phyloP scores from a whole-genome alignment of 2,329 filamentous ascomycete species.

The Anthostomella pinea region DNA sequence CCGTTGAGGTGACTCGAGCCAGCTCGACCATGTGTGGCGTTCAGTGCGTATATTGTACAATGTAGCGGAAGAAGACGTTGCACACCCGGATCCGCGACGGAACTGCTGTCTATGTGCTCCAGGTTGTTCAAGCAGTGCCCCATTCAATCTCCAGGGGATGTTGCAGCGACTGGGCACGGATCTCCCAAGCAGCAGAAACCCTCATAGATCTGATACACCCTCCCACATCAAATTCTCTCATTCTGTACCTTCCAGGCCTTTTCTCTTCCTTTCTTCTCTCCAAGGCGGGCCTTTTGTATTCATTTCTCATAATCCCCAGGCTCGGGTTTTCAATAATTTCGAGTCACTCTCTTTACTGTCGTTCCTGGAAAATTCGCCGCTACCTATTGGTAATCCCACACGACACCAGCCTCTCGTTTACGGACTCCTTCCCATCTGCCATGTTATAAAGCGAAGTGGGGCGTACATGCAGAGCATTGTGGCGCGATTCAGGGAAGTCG shows the following conservation, averaged over 20 bases:
- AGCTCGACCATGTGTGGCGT: too few relatives aligned
- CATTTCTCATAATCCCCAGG: conserved; percentile 20
- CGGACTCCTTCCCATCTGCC: conserved; percentile 14
- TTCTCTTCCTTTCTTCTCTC: conserved; percentile 13
- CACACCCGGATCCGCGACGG: background rate
- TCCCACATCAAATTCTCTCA: conserved; percentile 17
- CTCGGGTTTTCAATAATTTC: conserved; percentile 16
- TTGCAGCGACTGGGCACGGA: conserved; percentile 17
- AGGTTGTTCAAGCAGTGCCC: conserved; percentile 13
- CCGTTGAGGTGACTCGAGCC: too few relatives aligned
- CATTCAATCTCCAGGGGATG: conserved; percentile 21
- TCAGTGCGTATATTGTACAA: too few relatives aligned
- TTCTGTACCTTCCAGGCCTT: conserved; percentile 17
- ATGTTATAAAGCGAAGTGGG: conserved; percentile 21
- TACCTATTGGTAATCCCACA: conserved; percentile 1
- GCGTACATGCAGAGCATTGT: conserved; percentile 27
- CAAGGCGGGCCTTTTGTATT: conserved; percentile 30
- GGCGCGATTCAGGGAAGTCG: conserved; percentile 8
- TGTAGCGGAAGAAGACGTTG: too few relatives aligned
- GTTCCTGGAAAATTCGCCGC: conserved; percentile 13
- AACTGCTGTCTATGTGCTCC: conserved; percentile 1
- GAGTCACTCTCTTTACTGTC: conserved; percentile 13
- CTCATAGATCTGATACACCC: conserved; percentile 19
- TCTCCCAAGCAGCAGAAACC: conserved; percentile 11
- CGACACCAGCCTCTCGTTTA: conserved; percentile 13